Conservation (phyloP, 768 basidiomycete genomes). For the Gloeostereum incarnatum region DNA sequence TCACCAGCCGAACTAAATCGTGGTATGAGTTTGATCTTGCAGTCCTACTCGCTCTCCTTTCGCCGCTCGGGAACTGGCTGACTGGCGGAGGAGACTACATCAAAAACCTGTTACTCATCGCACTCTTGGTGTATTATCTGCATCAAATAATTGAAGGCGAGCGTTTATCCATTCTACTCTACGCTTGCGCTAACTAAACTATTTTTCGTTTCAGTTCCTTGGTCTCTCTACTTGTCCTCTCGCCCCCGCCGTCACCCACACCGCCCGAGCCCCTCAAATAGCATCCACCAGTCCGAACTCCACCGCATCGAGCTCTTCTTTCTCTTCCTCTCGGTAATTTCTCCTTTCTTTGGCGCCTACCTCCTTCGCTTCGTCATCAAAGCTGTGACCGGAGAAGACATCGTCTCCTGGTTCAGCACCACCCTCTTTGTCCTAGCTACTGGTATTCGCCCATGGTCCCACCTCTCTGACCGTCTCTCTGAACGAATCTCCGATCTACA, state of each 20-base stretch:
- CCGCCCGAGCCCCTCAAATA: slow-evolving; percentile 51
- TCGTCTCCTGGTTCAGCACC: slow-evolving; percentile 78
- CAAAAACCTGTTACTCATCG: slow-evolving; percentile 59
- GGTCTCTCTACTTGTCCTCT: slow-evolving; percentile 52
- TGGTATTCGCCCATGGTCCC: slow-evolving; percentile 72
- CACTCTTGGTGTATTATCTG: slow-evolving; percentile 68
- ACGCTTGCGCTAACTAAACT: slow-evolving; percentile 4
- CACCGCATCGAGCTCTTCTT: slow-evolving; percentile 53
- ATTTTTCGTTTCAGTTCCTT: slow-evolving; percentile 39
- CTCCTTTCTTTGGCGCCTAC: slow-evolving; percentile 60
- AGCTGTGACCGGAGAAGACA: slow-evolving; percentile 41
- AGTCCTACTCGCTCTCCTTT: slow-evolving; percentile 62
- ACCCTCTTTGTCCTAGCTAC: slow-evolving; percentile 74
- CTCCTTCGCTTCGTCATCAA: slow-evolving; percentile 54
- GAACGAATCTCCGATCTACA: slow-evolving; percentile 59
- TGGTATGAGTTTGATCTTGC: slow-evolving; percentile 73
- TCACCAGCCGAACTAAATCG: slow-evolving; percentile 11
- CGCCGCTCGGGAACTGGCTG: slow-evolving; percentile 71
- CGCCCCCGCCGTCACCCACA: slow-evolving; percentile 34
- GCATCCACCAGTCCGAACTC: slow-evolving; percentile 50
- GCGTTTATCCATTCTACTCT: slow-evolving; percentile 12
- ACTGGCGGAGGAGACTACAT: slow-evolving; percentile 73
- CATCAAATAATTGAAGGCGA: slow-evolving; percentile 77
- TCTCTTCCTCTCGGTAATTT: slow-evolving; percentile 47
- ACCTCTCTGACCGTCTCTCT: slow-evolving; percentile 54